phyloP scores from a whole-genome alignment of 768 basidiomycete species.

The Phaeolepiota aurea region DNA sequence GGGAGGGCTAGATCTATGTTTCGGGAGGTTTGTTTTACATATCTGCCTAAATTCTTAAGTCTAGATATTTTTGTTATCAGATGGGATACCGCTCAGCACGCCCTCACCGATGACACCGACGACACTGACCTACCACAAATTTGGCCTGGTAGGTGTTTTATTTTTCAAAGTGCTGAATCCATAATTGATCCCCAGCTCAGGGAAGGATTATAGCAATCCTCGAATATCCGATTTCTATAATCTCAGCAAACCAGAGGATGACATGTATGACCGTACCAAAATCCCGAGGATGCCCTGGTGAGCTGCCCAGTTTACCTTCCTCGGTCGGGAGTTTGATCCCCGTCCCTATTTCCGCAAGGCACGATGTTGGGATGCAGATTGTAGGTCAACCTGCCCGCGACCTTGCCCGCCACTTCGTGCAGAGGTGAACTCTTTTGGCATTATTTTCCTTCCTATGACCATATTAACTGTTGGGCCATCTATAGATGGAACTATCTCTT shows the following conservation, averaged over 20 bases:
- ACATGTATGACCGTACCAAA: constrained; percentile 89
- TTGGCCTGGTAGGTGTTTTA: constrained; percentile 67
- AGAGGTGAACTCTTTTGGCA: constrained; percentile 46
- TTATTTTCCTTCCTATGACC: not conserved
- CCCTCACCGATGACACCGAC: constrained; percentile 77
- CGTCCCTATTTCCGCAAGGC: constrained; percentile 41
- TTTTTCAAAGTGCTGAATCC: too few species aligned
- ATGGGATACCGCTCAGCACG: constrained; percentile 97
- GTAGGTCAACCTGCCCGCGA: constrained; percentile 96
- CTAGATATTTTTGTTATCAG: constrained; percentile 22
- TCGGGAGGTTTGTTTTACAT: constrained; percentile 50
- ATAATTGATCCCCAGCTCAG: constrained; percentile 35
- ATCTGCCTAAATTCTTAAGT: not conserved
- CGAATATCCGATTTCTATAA: constrained; percentile 80
- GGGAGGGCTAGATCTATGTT: constrained; percentile 94
- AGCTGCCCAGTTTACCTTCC: constrained; percentile 12
- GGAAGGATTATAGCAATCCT: constrained; percentile 93
- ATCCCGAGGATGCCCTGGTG: constrained; percentile 96
- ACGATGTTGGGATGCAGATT: constrained; percentile 93
- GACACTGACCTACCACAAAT: constrained; percentile 57
- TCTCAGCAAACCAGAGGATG: constrained; percentile 84
- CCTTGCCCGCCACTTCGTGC: constrained; percentile 88
- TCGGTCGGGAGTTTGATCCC: not conserved
- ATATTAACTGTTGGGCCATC: not conserved
- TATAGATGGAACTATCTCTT: constrained; percentile 89